Conservation (phyloP, 2,329 filamentous ascomycete species). For the Thielaviopsis musarum region DNA sequence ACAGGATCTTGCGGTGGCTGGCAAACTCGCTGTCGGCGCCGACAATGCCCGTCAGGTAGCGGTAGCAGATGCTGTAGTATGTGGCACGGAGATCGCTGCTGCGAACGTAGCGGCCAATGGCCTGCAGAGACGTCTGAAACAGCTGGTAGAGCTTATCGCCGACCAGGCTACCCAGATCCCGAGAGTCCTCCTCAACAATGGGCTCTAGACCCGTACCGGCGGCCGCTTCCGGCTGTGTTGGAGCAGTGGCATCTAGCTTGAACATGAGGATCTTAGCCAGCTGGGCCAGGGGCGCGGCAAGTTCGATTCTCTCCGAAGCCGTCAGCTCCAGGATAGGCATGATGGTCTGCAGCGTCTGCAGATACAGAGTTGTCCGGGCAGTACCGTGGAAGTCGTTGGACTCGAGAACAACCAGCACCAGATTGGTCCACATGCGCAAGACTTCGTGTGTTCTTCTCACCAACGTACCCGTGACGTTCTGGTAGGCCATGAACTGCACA, state of each 20-base stretch:
- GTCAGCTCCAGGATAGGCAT: slow-evolving; percentile 73
- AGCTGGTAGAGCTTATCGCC: slow-evolving; percentile 83
- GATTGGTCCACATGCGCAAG: slow-evolving; percentile 67
- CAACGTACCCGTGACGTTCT: slow-evolving; percentile 47
- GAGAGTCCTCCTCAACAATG: slow-evolving; percentile 7
- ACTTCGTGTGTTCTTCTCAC: slow-evolving; percentile 43
- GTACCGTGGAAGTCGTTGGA: slow-evolving; percentile 62
- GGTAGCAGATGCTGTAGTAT: slow-evolving; percentile 84
- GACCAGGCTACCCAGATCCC: slow-evolving; percentile 49
- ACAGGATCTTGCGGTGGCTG: slow-evolving; percentile 46
- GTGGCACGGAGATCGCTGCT: slow-evolving; percentile 58
- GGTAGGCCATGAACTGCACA: slow-evolving; percentile 41
- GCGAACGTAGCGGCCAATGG: slow-evolving; percentile 57
- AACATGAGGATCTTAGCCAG: slow-evolving; percentile 59
- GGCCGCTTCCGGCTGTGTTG: slow-evolving; percentile 17
- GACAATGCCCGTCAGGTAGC: slow-evolving; percentile 59
- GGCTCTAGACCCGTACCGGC: slow-evolving; percentile 19
- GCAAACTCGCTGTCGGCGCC: slow-evolving; percentile 25
- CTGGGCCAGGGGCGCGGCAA: slow-evolving; percentile 60
- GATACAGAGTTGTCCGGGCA: slow-evolving; percentile 57
- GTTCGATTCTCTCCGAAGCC: slow-evolving; percentile 48
- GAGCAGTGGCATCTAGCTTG: slow-evolving; percentile 36
- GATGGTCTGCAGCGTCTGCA: slow-evolving; percentile 75
- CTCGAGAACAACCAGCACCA: slow-evolving; percentile 69
- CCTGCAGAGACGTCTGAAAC: slow-evolving; percentile 71